Conservation (phyloP, 2,329 filamentous ascomycete genomes). For the Thielaviopsis euricoi region DNA sequence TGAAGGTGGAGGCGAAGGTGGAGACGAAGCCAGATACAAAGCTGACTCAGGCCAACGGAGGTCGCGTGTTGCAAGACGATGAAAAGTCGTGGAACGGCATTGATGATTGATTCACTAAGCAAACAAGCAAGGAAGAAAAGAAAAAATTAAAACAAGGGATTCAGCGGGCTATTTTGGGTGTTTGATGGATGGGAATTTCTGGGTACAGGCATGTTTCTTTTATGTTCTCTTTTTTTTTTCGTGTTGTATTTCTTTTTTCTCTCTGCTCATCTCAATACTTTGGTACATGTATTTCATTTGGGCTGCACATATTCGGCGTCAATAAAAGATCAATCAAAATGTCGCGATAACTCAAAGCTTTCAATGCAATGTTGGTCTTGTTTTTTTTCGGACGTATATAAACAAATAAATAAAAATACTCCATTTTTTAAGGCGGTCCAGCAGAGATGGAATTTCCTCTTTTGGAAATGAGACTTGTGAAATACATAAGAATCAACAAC, state of each 20-base stretch:
- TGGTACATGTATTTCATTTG: background rate
- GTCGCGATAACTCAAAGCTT: background rate
- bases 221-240: background rate
- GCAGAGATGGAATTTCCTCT: background rate
- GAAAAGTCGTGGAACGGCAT: constrained; percentile 29
- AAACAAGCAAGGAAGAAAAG: background rate
- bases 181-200: background rate
- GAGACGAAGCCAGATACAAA: constrained; percentile 6
- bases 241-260: background rate
- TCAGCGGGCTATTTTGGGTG: background rate
- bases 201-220: background rate
- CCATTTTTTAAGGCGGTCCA: background rate
- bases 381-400: background rate
- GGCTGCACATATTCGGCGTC: background rate
- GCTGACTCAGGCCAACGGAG: constrained; percentile 13
- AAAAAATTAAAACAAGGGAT: background rate
- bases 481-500: background rate
- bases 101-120: constrained; percentile 17
- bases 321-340: background rate
- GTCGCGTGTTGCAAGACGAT: constrained; percentile 17
- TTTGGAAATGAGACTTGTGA: background rate
- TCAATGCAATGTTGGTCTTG: background rate
- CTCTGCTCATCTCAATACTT: background rate
- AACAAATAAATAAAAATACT: background rate
- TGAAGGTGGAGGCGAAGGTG: background rate